A percentile compares a stretch with the other conserved stretches of the same genome.
Conservation (phyloP, 2,329 filamentous ascomycete species). For the Fusarium penzigii region DNA sequence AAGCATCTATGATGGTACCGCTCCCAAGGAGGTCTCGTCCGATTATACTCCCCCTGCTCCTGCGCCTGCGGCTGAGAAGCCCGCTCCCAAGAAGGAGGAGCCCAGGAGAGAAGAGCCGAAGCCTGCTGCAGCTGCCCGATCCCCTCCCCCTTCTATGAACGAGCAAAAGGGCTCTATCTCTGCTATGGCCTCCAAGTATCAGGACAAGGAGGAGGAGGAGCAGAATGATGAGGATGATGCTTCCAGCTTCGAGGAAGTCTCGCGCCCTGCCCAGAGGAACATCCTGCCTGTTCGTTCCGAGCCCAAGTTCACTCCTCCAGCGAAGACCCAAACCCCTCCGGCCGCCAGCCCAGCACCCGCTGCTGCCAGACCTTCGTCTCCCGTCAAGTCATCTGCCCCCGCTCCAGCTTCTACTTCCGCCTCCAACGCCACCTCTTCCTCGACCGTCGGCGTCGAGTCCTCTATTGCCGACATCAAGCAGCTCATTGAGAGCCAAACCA, state of each 20-base stretch:
- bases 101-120: constrained; percentile 59
- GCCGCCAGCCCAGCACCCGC: constrained; percentile 23
- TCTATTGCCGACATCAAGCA: constrained; percentile 76
- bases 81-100: constrained; percentile 37
- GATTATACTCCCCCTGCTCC: constrained; percentile 63
- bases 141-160: constrained; percentile 68
- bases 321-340: constrained; percentile 24
- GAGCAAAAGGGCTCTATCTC: constrained; percentile 89
- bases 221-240: constrained; percentile 65
- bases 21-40: constrained; percentile 72
- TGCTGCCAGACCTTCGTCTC: constrained; percentile 35
- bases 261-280: constrained; percentile 70
- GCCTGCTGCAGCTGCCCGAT: constrained; percentile 43
- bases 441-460: constrained; percentile 52
- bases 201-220: constrained; percentile 68
- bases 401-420: constrained; percentile 32
- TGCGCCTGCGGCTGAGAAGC: constrained; percentile 42
- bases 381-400: constrained; percentile 30
- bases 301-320: constrained; percentile 42
- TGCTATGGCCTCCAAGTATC: constrained; percentile 81
- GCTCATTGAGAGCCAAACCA: constrained; percentile 74
- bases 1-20: constrained; percentile 83
- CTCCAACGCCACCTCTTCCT: constrained; percentile 27
- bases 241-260: constrained; percentile 84
- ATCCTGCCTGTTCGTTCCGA: constrained; percentile 40